Evolutionary conservation across 805 yeast species (phyloP).

Genomic region (Candida hungchunana): DNA sequence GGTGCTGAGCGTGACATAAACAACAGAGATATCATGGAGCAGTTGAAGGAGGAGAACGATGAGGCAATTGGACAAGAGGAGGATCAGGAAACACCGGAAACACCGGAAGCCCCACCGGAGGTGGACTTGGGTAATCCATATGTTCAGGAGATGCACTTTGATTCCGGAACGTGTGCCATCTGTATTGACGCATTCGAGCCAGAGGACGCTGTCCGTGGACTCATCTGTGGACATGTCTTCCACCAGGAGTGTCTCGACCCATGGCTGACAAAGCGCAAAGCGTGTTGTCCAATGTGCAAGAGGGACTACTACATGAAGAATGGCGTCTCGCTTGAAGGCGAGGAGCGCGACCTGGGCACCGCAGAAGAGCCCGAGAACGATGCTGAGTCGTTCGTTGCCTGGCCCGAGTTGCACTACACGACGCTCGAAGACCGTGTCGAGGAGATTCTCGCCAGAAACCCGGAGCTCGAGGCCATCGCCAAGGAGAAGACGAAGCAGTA

Average conservation of each 20-base stretch:
- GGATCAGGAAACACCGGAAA: neutral
- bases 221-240: constrained; percentile 80
- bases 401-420: constrained; percentile 33
- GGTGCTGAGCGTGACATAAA: constrained; percentile 50
- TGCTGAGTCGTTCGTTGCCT: constrained; percentile 13
- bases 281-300: constrained; percentile 83
- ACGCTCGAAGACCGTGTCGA: constrained; percentile 40
- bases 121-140: constrained; percentile 23
- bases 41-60: constrained; percentile 32
- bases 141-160: constrained; percentile 38
- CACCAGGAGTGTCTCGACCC: constrained; percentile 78
- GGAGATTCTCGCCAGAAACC: constrained; percentile 37
- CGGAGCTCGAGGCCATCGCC: constrained; percentile 43
- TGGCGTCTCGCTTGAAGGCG: constrained; percentile 15
- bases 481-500: constrained; percentile 33
- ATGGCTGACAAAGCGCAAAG: constrained; percentile 71
- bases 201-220: constrained; percentile 63
- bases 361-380: constrained; percentile 30
- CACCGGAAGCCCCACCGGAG: constrained; percentile 1
- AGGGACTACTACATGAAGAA: constrained; percentile 48
- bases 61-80: constrained; percentile 14
- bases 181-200: constrained; percentile 65
- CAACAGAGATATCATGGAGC: constrained; percentile 41
- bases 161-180: constrained; percentile 73
- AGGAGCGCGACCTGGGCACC: constrained; percentile 4